Conservation (phyloP, 495 filamentous ascomycete species). For the Penicillium argentinense region DNA sequence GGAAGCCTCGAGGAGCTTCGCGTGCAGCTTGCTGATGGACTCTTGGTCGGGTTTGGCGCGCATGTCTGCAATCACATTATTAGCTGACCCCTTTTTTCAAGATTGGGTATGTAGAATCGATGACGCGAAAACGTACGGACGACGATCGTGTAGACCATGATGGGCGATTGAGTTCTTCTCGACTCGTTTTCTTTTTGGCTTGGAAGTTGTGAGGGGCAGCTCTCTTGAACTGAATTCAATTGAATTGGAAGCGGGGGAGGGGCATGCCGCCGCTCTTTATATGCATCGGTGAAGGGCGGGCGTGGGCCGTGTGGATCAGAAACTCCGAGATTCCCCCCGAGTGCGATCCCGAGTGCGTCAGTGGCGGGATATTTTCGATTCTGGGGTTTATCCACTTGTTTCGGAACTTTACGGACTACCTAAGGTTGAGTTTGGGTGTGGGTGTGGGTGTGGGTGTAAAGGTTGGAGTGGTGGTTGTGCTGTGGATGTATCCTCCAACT, state of each 20-base stretch:
- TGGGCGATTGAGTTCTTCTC: conserved; percentile 4
- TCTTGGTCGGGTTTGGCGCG: conserved; percentile 61
- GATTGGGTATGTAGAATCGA: background rate
- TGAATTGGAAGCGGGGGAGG: conserved; percentile 11
- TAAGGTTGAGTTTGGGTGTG: background rate
- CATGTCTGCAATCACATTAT: conserved; percentile 41
- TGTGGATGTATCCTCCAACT: too few relatives aligned
- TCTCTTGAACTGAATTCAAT: too few relatives aligned
- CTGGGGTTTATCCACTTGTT: background rate
- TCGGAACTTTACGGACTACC: too few relatives aligned
- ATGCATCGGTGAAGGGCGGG: conserved; percentile 13
- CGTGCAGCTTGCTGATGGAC: conserved; percentile 60
- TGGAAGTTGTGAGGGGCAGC: background rate
- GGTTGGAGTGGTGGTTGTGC: too few relatives aligned
- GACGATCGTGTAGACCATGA: conserved; percentile 58
- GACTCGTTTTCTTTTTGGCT: background rate
- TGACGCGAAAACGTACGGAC: conserved; percentile 37
- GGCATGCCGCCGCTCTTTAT: background rate
- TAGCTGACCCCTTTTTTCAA: too few relatives aligned
- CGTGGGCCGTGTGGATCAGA: conserved; percentile 8
- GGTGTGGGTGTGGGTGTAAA: too few relatives aligned
- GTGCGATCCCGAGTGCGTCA: conserved; percentile 15
- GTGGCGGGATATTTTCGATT: background rate
- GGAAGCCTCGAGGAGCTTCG: conserved; percentile 66
- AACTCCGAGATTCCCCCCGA: conserved; percentile 16